A percentile compares a stretch with the other conserved stretches of the same genome.
Conservation (phyloP, 73 alveolate genomes). For the Symbiodinium pilosum region DNA sequence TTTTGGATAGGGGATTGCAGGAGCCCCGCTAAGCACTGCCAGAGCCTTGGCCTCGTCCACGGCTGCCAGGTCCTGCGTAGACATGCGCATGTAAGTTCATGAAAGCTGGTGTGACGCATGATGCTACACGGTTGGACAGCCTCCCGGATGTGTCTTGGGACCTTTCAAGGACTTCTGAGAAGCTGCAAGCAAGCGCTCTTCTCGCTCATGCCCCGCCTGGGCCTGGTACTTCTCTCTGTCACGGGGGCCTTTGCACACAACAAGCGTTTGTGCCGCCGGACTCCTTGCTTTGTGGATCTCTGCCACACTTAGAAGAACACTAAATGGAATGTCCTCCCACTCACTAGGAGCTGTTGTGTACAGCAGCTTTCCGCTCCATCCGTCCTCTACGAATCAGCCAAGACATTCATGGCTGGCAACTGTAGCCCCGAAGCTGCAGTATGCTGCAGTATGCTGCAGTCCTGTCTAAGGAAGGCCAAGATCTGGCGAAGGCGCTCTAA, state of each 20-base stretch:
- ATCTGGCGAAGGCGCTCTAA: slow-evolving; percentile 53
- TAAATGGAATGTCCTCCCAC: slow-evolving; percentile 69
- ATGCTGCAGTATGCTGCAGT: neutral
- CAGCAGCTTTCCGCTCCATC: slow-evolving; percentile 72
- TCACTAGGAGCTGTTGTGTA: slow-evolving; percentile 33
- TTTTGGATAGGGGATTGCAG: neutral
- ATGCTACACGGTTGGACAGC: neutral
- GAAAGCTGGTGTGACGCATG: neutral
- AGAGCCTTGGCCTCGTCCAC: neutral
- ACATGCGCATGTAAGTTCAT: neutral
- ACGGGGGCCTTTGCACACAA: neutral
- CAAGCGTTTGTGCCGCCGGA: too few species aligned
- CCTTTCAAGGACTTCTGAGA: neutral
- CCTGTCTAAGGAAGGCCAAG: slow-evolving; percentile 65
- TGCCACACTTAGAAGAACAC: too few species aligned
- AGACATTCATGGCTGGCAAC: too few species aligned
- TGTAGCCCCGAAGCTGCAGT: too few species aligned
- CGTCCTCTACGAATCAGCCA: too few species aligned
- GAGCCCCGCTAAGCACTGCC: neutral
- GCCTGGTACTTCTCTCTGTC: neutral
- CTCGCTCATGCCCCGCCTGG: too few species aligned
- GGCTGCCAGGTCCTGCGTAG: neutral
- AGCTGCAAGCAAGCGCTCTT: too few species aligned
- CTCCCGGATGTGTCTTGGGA: slow-evolving; percentile 15
- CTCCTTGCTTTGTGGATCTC: too few species aligned